Base-by-base conservation (phyloP, 441 rosid species). In the Omphalea diandra region DNA sequence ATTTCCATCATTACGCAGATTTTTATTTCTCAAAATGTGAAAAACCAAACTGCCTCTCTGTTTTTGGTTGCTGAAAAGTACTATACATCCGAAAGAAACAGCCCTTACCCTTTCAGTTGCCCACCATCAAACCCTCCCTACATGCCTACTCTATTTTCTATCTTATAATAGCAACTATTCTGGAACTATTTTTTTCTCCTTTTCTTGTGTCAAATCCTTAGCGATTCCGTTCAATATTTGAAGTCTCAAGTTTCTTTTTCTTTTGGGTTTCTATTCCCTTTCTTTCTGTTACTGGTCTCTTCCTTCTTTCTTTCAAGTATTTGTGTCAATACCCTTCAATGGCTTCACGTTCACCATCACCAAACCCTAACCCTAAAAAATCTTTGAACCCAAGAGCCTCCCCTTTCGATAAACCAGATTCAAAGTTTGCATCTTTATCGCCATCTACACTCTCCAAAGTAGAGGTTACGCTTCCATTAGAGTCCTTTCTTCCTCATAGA, bases 1-100 rank as follows among this genome's bases (percentile, higher is more conserved):
- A 33, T 35, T 29, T 74, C 63, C 72, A 74, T 72, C 67, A 68
- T 72, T 67, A 43, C 58, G n/a, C 50, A 5, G 35, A 75, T 64
- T 69, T 59, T 67, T 44, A 3, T 55, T 3, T 11, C 67, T 63
- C 15, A 4, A 40, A 55, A 49, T 12, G 63, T 44, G 67, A 72
- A 73, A 68, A 3, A 18, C n/a, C n/a, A n/a, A 52, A 6, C 31
- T 8, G 29, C 3, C 73, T 24, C 36, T 17, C 22, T 2, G 4
- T 31, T n/a, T n/a, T n/a, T n/a, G n/a, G n/a, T n/a, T n/a, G n/a
- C n/a, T n/a, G n/a, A n/a, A n/a, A n/a, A n/a, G n/a, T n/a, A n/a
- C n/a, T n/a, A n/a, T n/a, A n/a, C n/a, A n/a, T n/a, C n/a, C n/a
- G n/a, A n/a, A n/a, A 43, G 2, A 0, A 36, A 7, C 5, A 7